Conservation (phyloP, 139 green algal genomes). For the Chlorella sorokiniana region DNA sequence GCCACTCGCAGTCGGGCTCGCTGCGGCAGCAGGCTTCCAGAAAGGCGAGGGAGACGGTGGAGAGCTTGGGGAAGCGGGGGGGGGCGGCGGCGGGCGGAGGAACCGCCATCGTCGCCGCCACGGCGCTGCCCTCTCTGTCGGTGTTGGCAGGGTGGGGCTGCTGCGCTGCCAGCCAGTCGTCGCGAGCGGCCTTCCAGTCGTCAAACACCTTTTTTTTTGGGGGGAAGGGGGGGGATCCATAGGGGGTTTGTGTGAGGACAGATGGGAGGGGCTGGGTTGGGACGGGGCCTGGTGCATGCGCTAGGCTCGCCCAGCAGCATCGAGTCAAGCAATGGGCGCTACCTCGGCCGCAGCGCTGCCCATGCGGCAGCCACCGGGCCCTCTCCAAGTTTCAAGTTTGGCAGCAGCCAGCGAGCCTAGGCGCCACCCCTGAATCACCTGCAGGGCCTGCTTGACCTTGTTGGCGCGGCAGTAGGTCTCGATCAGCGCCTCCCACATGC, state of each 20-base stretch:
- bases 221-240: neutral
- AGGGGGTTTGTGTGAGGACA: no score
- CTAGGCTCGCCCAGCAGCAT: no score
- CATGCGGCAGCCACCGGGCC: no score
- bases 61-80: slow-evolving; percentile 40
- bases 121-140: neutral
- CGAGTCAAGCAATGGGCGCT: no score
- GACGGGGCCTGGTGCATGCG: no score
- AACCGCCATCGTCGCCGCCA: neutral
- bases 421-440: slow-evolving; percentile 14
- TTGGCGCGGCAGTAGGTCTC: slow-evolving; percentile 46
- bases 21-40: slow-evolving; percentile 57
- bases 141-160: slow-evolving; percentile 18
- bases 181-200: slow-evolving; percentile 56
- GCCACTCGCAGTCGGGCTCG: slow-evolving; percentile 45
- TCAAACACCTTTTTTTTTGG: slow-evolving; percentile 72
- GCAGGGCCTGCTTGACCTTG: slow-evolving; percentile 46
- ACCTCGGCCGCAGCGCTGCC: no score
- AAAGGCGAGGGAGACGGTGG: slow-evolving; percentile 55
- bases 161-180: slow-evolving; percentile 27
- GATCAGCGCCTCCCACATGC: slow-evolving; percentile 62
- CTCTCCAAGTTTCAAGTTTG: no score
- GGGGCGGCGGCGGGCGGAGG: neutral
- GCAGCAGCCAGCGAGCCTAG: no score
- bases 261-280: no score